Conservation (phyloP, 2,329 filamentous ascomycete species). For the Penicillium occitanis region DNA sequence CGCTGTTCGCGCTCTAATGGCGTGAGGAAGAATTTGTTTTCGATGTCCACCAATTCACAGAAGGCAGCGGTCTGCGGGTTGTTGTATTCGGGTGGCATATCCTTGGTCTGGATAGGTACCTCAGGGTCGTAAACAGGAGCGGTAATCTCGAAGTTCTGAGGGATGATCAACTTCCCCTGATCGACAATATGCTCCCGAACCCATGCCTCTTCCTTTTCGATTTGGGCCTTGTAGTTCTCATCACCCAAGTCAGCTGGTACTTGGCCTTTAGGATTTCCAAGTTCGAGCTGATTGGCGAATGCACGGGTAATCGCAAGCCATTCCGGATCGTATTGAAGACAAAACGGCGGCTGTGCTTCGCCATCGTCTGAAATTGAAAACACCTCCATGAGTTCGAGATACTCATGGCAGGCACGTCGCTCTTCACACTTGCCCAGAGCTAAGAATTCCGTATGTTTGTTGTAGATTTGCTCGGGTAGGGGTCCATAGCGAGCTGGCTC, state of each 20-base stretch:
- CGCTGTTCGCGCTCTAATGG: constrained; percentile 67
- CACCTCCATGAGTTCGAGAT: constrained; percentile 75
- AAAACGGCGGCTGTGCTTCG: constrained; percentile 48
- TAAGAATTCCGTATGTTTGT: constrained; percentile 78
- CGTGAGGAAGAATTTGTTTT: constrained; percentile 72
- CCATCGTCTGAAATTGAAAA: constrained; percentile 44
- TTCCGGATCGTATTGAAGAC: constrained; percentile 81
- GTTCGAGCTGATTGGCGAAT: constrained; percentile 65
- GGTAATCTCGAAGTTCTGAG: constrained; percentile 73
- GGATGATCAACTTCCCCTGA: constrained; percentile 63
- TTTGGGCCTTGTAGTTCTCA: constrained; percentile 63
- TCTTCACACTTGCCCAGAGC: constrained; percentile 78
- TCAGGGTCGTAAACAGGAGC: constrained; percentile 68
- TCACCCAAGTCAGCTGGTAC: constrained; percentile 66
- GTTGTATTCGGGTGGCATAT: constrained; percentile 76
- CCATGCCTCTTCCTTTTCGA: constrained; percentile 74
- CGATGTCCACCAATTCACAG: constrained; percentile 73
- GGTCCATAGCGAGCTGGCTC: constrained; percentile 57
- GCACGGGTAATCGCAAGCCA: constrained; percentile 92
- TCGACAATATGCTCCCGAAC: constrained; percentile 72
- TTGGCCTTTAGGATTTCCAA: constrained; percentile 60
- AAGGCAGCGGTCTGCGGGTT: constrained; percentile 84
- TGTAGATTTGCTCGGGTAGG: constrained; percentile 70
- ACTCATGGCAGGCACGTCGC: constrained; percentile 67
- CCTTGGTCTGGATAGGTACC: constrained; percentile 56